Conservation (phyloP, 495 filamentous ascomycete species). For the Lasiosphaeria hispida region DNA sequence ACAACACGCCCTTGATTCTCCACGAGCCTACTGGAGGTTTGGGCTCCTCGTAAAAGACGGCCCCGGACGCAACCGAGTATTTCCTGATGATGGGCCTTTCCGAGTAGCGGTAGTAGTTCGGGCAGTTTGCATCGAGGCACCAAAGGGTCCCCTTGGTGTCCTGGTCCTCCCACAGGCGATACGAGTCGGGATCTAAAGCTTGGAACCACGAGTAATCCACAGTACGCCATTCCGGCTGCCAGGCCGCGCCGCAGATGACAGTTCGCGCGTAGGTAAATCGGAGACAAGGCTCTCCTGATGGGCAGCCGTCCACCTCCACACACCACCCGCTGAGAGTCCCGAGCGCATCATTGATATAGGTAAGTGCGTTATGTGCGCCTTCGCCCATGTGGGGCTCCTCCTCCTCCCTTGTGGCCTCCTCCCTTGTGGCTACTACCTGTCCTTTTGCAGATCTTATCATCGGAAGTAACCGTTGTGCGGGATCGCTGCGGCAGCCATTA, state of each 20-base stretch:
- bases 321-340: too few relatives aligned
- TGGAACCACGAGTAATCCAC: conserved; percentile 1
- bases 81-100: not conserved
- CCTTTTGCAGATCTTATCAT: too few relatives aligned
- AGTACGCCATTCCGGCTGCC: not conserved
- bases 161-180: not conserved
- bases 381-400: too few relatives aligned
- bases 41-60: not conserved
- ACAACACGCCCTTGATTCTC: not conserved
- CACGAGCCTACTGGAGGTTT: not conserved
- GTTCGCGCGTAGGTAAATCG: not conserved
- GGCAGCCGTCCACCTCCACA: too few relatives aligned
- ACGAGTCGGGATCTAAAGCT: conserved; percentile 2
- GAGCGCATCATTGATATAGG: too few relatives aligned
- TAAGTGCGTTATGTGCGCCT: too few relatives aligned
- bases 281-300: not conserved
- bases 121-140: not conserved
- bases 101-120: conserved; percentile 6
- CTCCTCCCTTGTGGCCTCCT: too few relatives aligned
- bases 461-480: too few relatives aligned
- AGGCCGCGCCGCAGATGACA: not conserved
- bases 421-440: too few relatives aligned
- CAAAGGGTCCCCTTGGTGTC: not conserved
- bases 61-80: not conserved
- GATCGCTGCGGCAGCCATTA: too few relatives aligned